Conservation (phyloP, 495 filamentous ascomycete species). For the Penicillium flavigenum region DNA sequence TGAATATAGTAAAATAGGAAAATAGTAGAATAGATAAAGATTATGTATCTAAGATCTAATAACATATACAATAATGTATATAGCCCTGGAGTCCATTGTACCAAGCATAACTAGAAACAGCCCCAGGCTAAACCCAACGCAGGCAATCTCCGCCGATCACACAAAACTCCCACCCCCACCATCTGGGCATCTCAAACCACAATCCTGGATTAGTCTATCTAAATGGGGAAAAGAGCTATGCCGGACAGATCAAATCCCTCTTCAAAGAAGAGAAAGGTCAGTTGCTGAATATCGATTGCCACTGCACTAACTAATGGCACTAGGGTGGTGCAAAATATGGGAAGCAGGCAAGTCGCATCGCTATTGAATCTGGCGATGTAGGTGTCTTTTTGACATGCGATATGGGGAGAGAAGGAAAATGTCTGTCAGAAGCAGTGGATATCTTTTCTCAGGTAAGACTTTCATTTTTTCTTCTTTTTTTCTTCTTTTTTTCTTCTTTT, state of each 20-base stretch:
- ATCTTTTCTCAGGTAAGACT: slow-evolving; percentile 70
- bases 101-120: slow-evolving; percentile 7
- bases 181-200: not conserved
- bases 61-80: not conserved
- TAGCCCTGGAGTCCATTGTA: not conserved
- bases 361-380: slow-evolving; percentile 70
- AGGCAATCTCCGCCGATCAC: slow-evolving; percentile 12
- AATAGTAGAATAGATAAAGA: not conserved
- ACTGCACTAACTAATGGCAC: not conserved
- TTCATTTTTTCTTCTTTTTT: not conserved
- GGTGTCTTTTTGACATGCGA: slow-evolving; percentile 92
- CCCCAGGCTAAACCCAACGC: slow-evolving; percentile 18
- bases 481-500: too few species aligned
- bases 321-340: slow-evolving; percentile 34
- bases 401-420: slow-evolving; percentile 73
- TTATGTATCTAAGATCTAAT: not conserved
- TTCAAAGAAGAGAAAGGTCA: slow-evolving; percentile 41
- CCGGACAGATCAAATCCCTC: slow-evolving; percentile 26
- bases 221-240: slow-evolving; percentile 36
- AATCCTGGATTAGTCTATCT: slow-evolving; percentile 21
- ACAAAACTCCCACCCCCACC: slow-evolving; percentile 20
- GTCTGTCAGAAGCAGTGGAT: slow-evolving; percentile 66
- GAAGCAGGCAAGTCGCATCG: slow-evolving; percentile 22
- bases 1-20: not conserved
- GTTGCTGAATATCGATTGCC: slow-evolving; percentile 4